Evolutionary conservation across 441 rosid species (phyloP), one percentile per base, ranked within the genome.

Genomic region (Corymbia citriodora): DNA sequence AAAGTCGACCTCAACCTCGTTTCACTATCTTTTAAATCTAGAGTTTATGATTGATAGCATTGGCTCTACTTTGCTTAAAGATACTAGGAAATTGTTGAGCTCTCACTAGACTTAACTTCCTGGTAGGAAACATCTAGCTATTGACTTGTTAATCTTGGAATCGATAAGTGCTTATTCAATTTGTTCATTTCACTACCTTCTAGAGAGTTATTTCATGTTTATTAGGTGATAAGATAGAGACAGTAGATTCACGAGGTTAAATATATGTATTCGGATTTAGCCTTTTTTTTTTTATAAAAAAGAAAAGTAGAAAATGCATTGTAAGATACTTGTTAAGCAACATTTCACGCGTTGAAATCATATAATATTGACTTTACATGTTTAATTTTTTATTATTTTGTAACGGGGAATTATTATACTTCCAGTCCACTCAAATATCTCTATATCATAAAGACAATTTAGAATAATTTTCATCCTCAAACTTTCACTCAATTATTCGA

Each of bases 141-240:
- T 0, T 7, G 2, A 17, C 70, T 29, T 0, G 2, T 14, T 63
- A 63, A 29, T 29, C 14, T 8, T 0, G 9, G 1, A 29, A 63
- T 63, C 0, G 18, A 16, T 14, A 63, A 63, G 33, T 17, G 33
- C 70, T 63, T 63, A 4, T 4, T 29, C n/a, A 63, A 31, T 63
- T 29, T 14, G 33, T 13, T 0, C 70, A 29, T 63, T 63, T 63
- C 70, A 13, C 70, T 29, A n/a, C 70, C 17, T 29, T n/a, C n/a
- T 29, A 13, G 7, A 63, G 18, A 29, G 70, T 63, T 1, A 13
- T 4, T 63, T 63, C 70, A 29, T 29, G n/a, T 7, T 63, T 63
- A 29, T 63, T 13, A 13, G 8, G 70, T 63, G 18, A 13, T 63
- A 63, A 29, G 33, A 63, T 2, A 23, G 16, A 29, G 31, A 63